phyloP scores from a whole-genome alignment of 805 yeast species.

The Cyberlindnera bimundalis region DNA sequence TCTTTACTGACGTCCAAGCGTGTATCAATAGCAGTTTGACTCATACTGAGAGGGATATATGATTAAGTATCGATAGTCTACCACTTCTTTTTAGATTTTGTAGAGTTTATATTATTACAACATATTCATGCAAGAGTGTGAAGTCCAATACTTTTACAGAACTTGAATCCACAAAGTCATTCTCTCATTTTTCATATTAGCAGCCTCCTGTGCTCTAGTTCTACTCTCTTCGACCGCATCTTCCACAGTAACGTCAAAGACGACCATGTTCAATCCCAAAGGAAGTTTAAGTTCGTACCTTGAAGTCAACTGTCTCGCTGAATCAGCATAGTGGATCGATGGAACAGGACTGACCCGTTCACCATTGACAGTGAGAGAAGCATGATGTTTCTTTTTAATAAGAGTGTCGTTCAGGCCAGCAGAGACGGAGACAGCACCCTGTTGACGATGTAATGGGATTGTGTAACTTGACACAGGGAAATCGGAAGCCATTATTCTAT shows the following conservation, averaged over 20 bases:
- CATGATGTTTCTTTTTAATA: slow-evolving; percentile 35
- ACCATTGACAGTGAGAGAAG: slow-evolving; percentile 40
- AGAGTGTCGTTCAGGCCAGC: slow-evolving; percentile 42
- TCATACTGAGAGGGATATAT: no score
- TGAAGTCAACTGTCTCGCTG: slow-evolving; percentile 27
- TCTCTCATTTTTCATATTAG: slow-evolving; percentile 27
- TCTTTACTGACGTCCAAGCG: no score
- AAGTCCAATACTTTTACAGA: no score
- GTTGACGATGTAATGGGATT: slow-evolving; percentile 44
- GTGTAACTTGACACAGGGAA: slow-evolving; percentile 38
- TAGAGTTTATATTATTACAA: no score
- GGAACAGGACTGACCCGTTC: slow-evolving; percentile 44
- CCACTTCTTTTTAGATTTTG: no score
- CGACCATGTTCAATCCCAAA: slow-evolving; percentile 43
- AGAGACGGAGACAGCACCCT: slow-evolving; percentile 43
- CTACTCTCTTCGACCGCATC: slow-evolving; percentile 25
- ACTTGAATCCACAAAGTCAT: slow-evolving; percentile 41
- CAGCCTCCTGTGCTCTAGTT: slow-evolving; percentile 13
- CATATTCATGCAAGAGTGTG: no score
- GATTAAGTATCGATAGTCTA: no score
- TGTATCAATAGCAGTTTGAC: no score
- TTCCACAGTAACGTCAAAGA: slow-evolving; percentile 35
- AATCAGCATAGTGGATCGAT: slow-evolving; percentile 36
- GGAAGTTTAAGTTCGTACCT: slow-evolving; percentile 45
- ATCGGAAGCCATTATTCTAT: slow-evolving; percentile 34